Conservation (phyloP, 1,284 basidiomycete genomes). For the Melampsora allii-populina region DNA sequence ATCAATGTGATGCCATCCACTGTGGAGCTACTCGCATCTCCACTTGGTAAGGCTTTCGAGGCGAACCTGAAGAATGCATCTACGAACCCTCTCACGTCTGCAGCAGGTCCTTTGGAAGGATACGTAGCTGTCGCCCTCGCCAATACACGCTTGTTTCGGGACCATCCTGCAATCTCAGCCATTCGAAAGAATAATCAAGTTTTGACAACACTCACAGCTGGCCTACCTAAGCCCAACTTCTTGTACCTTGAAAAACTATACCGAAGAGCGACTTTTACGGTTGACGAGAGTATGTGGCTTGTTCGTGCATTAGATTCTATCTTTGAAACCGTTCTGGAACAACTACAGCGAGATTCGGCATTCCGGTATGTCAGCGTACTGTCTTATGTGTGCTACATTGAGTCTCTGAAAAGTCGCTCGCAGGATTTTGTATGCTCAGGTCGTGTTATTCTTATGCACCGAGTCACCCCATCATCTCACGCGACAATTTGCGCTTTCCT, state of each 20-base stretch:
- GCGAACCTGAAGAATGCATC: constrained; percentile 65
- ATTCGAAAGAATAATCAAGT: constrained; percentile 50
- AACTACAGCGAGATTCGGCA: constrained; percentile 61
- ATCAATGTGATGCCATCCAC: not conserved
- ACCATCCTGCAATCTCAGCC: constrained; percentile 39
- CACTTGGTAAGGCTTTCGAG: constrained; percentile 59
- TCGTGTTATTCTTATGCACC: constrained; percentile 62
- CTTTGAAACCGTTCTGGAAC: constrained; percentile 58
- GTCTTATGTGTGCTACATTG: constrained; percentile 58
- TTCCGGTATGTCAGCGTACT: constrained; percentile 60
- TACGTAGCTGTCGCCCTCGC: constrained; percentile 71
- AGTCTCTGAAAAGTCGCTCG: constrained; percentile 2
- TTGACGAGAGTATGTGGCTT: constrained; percentile 73
- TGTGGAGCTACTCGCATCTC: constrained; percentile 1
- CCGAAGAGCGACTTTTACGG: constrained; percentile 61
- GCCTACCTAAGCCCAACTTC: constrained; percentile 69
- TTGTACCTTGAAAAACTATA: constrained; percentile 81
- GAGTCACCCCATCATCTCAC: constrained; percentile 74
- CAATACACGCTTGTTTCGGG: constrained; percentile 41
- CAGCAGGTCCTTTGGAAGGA: constrained; percentile 71
- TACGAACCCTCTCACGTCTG: constrained; percentile 60
- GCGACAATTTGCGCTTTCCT: constrained; percentile 59
- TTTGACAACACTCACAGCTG: constrained; percentile 52
- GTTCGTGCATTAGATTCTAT: constrained; percentile 64
- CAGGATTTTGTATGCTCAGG: constrained; percentile 57